A percentile compares a stretch with the other conserved stretches of the same genome.
Conservation (phyloP, 176 grass and related monocot species). For the Saccharum spontaneum region DNA sequence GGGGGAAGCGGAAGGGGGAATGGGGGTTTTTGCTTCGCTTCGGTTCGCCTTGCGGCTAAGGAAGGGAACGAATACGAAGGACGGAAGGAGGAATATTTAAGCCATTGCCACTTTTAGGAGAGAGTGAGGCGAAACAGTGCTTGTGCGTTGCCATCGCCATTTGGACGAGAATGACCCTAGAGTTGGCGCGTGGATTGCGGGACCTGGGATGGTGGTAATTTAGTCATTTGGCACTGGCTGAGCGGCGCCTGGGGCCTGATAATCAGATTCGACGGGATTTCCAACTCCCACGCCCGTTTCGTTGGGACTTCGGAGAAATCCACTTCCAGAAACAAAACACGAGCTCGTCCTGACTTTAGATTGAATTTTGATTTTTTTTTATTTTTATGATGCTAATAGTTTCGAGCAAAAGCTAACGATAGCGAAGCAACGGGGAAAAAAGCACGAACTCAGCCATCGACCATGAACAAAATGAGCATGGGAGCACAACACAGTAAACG, state of each 20-base stretch:
- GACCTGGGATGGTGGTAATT: neutral
- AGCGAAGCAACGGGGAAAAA: no score
- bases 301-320: neutral
- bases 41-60: neutral
- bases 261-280: neutral
- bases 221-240: neutral
- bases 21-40: neutral
- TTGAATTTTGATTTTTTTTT: no score
- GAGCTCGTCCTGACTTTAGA: no score
- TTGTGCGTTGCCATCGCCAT: neutral
- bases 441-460: no score
- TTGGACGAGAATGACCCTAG: neutral
- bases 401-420: no score
- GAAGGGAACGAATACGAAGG: neutral
- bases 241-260: neutral
- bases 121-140: neutral
- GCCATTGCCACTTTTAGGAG: no score
- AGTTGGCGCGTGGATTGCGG: neutral
- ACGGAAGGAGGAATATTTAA: neutral
- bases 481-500: no score
- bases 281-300: neutral
- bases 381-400: no score
- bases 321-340: no score
- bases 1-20: neutral
- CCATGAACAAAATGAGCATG: no score